Evolutionary conservation across 495 filamentous ascomycete species (phyloP).

Genomic region (Xylaria cubensis): DNA sequence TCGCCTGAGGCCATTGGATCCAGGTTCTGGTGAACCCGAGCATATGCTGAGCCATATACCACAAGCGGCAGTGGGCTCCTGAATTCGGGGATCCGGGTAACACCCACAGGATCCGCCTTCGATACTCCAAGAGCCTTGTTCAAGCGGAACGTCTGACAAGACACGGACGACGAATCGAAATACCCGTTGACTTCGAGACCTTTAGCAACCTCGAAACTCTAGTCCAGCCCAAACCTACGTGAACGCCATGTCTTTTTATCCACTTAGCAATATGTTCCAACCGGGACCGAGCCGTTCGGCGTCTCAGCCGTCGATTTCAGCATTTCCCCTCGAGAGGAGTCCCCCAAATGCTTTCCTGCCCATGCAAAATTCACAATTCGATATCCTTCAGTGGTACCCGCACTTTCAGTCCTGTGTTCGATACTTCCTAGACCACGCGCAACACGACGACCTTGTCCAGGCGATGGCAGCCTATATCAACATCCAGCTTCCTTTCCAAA

Average conservation of each 20-base stretch:
- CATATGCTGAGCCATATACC: background rate
- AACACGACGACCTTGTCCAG: slow-evolving; percentile 82
- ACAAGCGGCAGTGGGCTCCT: slow-evolving; percentile 7
- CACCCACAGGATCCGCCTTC: background rate
- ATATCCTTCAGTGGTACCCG: slow-evolving; percentile 94
- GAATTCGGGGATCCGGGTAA: slow-evolving; percentile 7
- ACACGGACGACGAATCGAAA: background rate
- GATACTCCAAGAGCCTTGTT: slow-evolving; percentile 4
- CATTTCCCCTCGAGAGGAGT: slow-evolving; percentile 32
- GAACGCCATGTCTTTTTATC: slow-evolving; percentile 37
- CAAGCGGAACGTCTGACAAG: slow-evolving; percentile 6
- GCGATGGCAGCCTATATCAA: slow-evolving; percentile 92
- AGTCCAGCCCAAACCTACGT: background rate
- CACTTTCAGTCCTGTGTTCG: slow-evolving; percentile 89
- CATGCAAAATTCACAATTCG: slow-evolving; percentile 61
- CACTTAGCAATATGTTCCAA: slow-evolving; percentile 34
- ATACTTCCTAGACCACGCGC: slow-evolving; percentile 93
- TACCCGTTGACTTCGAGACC: slow-evolving; percentile 10
- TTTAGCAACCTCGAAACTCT: background rate
- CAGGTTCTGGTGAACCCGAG: slow-evolving; percentile 6
- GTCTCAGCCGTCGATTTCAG: slow-evolving; percentile 33
- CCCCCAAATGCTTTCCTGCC: slow-evolving; percentile 36
- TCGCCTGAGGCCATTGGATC: background rate
- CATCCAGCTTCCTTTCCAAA: slow-evolving; percentile 76
- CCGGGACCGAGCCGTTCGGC: slow-evolving; percentile 35